Evolutionary conservation across 192 early-diverging fungal genomes (phyloP), one percentile per base, ranked within the genome.

Genomic region (Rhizoclosmatium globosum): DNA sequence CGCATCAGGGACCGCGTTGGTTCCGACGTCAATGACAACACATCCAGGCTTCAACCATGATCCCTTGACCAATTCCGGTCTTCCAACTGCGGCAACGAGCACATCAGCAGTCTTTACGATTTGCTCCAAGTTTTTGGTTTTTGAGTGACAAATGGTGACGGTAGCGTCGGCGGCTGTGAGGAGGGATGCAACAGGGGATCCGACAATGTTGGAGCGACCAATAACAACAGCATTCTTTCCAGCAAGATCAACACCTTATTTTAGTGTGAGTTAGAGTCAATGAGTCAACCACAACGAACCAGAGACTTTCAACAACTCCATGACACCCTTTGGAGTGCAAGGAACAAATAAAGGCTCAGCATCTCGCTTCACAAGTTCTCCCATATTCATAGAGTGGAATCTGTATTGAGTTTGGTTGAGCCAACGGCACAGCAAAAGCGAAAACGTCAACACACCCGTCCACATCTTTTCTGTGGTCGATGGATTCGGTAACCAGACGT

Each of bases 21-120:
- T 99, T 50, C 98, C 98, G 4, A 99, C 98, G 82, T 98, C 98
- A 83, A 99, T 95, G 64, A 99, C 95, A 53, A 97, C 90, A 2
- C 92, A 93, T 15, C 96, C 98, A 1, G 89, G 89, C 85, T 98
- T 98, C 79, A 99, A 84, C 97, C 98, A 99, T n/a, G 91, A 90
- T 15, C 94, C 96, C 79, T 95, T 92, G 78, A 99, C 86, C 65
- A 95, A 82, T 68, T 94, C 89, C 0, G 94, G 71, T 41, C 88
- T 79, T 9, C 98, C 98, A 59, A 95, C 90, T 42, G 98, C 98
- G 2, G 95, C 96, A 2, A 98, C 89, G 46, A 98, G 77, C 53
- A 99, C 92, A 86, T 99, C 98, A 9, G 96, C 97, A 3, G 84
- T 85, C 47, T 86, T 85, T 23, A 97, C 94, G 77, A 94, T 89